These are phyloP conservation scores for Cyclotella kingstonii DNA, from an alignment of 108 stramenopile species.

Conservation along the genomic window DNA sequence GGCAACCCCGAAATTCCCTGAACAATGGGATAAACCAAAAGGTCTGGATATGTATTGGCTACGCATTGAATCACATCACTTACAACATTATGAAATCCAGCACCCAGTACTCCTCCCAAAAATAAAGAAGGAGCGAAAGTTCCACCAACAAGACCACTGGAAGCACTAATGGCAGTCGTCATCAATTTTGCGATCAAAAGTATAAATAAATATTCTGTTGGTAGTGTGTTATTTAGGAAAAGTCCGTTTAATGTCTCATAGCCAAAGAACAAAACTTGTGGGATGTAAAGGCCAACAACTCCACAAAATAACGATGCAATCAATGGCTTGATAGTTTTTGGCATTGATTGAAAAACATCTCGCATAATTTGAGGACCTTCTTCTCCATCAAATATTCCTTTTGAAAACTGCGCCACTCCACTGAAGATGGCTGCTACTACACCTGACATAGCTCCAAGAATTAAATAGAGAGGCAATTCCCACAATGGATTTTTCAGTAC, in stretches of 20 bases:
- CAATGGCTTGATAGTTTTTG: conserved; percentile 59
- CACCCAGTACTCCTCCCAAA: conserved; percentile 85
- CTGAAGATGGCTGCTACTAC: conserved; percentile 66
- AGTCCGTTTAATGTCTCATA: conserved; percentile 90
- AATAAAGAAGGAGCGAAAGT: conserved; percentile 93
- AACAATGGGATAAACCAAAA: conserved; percentile 15
- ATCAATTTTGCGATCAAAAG: conserved; percentile 61
- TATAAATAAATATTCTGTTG: conserved; percentile 56
- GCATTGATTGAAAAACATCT: conserved; percentile 41
- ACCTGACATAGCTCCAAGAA: conserved; percentile 77
- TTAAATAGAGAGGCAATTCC: conserved; percentile 84
- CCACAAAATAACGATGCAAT: conserved; percentile 80
- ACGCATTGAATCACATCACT: conserved; percentile 26
- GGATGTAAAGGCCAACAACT: conserved; percentile 64
- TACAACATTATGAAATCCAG: conserved; percentile 76
- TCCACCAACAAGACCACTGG: conserved; percentile 89
- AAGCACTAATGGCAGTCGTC: conserved; percentile 79
- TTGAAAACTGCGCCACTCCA: conserved; percentile 53
- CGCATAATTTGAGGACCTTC: conserved; percentile 53
- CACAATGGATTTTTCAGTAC: conserved; percentile 70
- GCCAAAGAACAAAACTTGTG: conserved; percentile 91
- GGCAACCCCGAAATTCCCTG: conserved; percentile 66
- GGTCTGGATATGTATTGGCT: conserved; percentile 26
- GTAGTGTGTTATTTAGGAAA: conserved; percentile 54
- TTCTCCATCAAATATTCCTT: conserved; percentile 57